Base-by-base conservation (phyloP, 345 rosid species). In the Firmiana major region DNA sequence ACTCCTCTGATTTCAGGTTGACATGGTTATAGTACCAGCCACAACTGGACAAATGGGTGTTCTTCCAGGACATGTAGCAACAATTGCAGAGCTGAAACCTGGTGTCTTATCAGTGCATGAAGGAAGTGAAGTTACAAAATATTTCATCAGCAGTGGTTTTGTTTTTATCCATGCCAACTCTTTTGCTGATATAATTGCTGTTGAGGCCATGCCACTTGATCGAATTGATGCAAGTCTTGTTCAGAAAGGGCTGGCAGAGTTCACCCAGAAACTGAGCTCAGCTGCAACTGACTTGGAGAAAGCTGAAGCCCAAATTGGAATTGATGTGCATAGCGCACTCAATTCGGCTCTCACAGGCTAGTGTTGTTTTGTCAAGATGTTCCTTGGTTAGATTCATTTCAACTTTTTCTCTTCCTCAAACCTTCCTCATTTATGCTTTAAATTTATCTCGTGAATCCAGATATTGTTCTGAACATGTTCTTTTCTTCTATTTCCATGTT, bases 21-120 rank as follows among this genome's bases (percentile, higher is more conserved):
- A 86, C 88, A 87, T 90, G 94, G 88, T 88, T 73, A 87, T 90
- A 24, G 66, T 87, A 9, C 94, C 92, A 63, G 90, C 94, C 67
- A 87, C 92, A 58, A 86, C 89, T 0, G 90, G 90, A 60, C 91
- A 90, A 34, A 89, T 89, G 90, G 94, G 92, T 74, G 89, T 89
- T 75, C 78, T 90, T 71, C 92, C 92, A 2, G 89, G 90, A 51
- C 90, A 89, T 66, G 92, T 85, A 6, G 77, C 90, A 0, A 85
- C 91, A 16, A 86, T 90, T 71, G 81, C 94, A 42, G 94, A 89
- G 82, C 74, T 89, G 69, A 88, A 87, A 78, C 94, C 92, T 10
- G 91, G 92, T 6, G 78, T 89, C 21, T 64, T 90, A 73, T 85
- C 94, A 5, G 94, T 90, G 75, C 92, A 90, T 62, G 90, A 88